Evolutionary conservation across 2,329 filamentous ascomycete species (phyloP), one percentile per base, ranked within the genome.

Genomic region (Lachnellula willkommii): DNA sequence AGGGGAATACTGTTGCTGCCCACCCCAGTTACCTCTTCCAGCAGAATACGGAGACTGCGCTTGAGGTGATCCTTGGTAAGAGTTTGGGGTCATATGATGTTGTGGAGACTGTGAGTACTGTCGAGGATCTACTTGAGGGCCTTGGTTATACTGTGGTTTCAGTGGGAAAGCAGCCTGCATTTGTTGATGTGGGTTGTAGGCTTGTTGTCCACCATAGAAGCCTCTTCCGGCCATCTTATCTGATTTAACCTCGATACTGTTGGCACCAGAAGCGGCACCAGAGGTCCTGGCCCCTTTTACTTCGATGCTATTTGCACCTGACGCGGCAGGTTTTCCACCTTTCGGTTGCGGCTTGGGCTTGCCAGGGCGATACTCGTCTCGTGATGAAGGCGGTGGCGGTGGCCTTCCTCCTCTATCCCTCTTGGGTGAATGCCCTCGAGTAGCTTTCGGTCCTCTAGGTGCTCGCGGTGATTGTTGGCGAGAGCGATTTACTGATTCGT

Each of bases 41-140:
- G 74, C 73, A 39, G 75, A 75, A 66, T 86, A 82, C 14, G 84
- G 82, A 40, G 84, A 85, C 45, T 81, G 79, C 9, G 77, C 75
- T 57, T 79, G 79, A n/a, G 85, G 82, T 17, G 84, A 86, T 47
- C 78, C 79, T 62, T 83, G 81, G 62, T 79, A 77, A 50, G 77
- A 78, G 51, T 73, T 78, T 20, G 81, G 77, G 22, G 77, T 76
- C 60, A 75, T 73, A 63, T 82, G 80, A 62, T 67, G 81, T 53
- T 81, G 78, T 40, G 84, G 80, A n/a, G 83, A 84, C 47, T 80
- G 77, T 24, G 77, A 77, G 63, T 80, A 82, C 54, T 78, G 75
- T 40, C 75, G 71, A 22, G 71, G 62, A 48, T 70, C 66, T 37
- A 66, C 60, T 55, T 65, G 68, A 42, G 65, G 63, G 39, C 54